Evolutionary conservation across 2,329 filamentous ascomycete species (phyloP).

Genomic region (Aspergillus fructus): DNA sequence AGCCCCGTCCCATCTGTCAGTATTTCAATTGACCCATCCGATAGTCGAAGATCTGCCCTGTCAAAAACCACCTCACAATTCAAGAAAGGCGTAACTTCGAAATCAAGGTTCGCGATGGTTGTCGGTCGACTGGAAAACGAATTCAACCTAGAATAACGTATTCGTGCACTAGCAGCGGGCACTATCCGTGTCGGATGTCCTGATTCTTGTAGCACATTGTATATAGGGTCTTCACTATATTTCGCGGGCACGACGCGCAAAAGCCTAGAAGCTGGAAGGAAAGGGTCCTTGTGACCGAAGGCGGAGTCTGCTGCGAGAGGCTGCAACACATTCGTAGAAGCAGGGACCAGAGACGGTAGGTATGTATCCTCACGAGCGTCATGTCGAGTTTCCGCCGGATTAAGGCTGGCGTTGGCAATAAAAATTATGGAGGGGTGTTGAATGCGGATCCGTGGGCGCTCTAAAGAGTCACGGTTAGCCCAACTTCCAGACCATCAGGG

Average conservation of each 20-base stretch:
- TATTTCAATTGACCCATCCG: slow-evolving; percentile 48
- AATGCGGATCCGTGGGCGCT: slow-evolving; percentile 51
- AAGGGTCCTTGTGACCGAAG: slow-evolving; percentile 48
- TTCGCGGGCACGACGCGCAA: slow-evolving; percentile 56
- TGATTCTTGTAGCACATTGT: slow-evolving; percentile 55
- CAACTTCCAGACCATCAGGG: not conserved
- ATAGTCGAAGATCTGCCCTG: slow-evolving; percentile 47
- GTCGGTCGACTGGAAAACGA: slow-evolving; percentile 45
- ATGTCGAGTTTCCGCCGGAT: slow-evolving; percentile 41
- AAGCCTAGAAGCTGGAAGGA: slow-evolving; percentile 58
- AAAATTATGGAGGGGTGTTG: slow-evolving; percentile 59
- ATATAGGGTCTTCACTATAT: slow-evolving; percentile 48
- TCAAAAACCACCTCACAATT: slow-evolving; percentile 52
- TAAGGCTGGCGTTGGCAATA: slow-evolving; percentile 48
- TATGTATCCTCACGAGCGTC: slow-evolving; percentile 49
- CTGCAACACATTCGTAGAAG: slow-evolving; percentile 59
- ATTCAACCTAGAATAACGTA: slow-evolving; percentile 54
- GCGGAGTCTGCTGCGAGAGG: slow-evolving; percentile 53
- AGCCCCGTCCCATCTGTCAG: slow-evolving; percentile 39
- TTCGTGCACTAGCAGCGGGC: slow-evolving; percentile 56
- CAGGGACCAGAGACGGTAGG: slow-evolving; percentile 54
- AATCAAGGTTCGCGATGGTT: slow-evolving; percentile 54
- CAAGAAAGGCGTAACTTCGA: slow-evolving; percentile 56
- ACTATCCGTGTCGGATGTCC: slow-evolving; percentile 55
- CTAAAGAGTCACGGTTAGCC: slow-evolving; percentile 25